Conservation (phyloP, 495 filamentous ascomycete genomes). For the Xanthoparmelia taractica region DNA sequence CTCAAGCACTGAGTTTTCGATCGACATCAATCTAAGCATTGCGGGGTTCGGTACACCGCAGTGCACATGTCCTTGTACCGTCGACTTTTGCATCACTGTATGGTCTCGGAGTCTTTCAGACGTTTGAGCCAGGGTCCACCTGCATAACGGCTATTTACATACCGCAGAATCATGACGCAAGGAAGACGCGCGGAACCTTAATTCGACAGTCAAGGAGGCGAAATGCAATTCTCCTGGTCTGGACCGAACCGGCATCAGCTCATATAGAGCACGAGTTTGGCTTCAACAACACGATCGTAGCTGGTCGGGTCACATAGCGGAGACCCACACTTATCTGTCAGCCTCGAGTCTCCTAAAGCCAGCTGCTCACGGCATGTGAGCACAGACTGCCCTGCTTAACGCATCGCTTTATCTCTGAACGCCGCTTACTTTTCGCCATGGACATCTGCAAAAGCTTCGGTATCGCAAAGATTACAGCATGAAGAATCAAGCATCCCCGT, state of each 20-base stretch:
- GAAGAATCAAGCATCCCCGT: not conserved
- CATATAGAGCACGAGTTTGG: not conserved
- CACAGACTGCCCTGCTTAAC: not conserved
- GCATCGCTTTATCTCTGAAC: not conserved
- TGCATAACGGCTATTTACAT: not conserved
- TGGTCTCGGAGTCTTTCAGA: not conserved
- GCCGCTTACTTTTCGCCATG: not conserved
- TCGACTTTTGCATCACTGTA: not conserved
- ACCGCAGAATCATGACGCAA: not conserved
- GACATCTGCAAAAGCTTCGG: not conserved
- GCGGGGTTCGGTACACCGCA: not conserved
- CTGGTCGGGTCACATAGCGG: not conserved
- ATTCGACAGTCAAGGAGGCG: not conserved
- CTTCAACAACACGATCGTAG: not conserved
- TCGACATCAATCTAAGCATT: conserved; percentile 10
- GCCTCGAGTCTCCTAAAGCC: not conserved
- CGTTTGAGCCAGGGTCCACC: not conserved
- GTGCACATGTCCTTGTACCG: not conserved
- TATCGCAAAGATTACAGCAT: not conserved
- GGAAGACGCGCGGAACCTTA: not conserved
- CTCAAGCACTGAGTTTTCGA: conserved; percentile 3
- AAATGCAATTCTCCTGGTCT: not conserved
- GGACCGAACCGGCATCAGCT: not conserved
- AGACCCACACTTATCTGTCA: not conserved
- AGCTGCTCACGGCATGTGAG: not conserved